Evolutionary conservation across 2,329 filamentous ascomycete genomes (phyloP).

Genomic region (Aspergillus sp.): DNA sequence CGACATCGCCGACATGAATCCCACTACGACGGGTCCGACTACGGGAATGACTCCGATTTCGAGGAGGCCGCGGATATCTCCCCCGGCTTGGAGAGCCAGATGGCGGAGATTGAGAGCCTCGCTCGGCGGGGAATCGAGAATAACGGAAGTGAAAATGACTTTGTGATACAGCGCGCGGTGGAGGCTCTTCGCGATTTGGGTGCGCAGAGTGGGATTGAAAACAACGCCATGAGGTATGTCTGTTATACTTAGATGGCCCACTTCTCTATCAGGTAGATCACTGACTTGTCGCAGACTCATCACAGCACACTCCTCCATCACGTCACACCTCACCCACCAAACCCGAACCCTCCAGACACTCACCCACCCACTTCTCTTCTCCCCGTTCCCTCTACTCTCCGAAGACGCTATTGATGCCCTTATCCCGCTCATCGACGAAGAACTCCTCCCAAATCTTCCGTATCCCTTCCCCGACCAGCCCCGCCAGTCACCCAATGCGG

Average conservation of each 20-base stretch:
- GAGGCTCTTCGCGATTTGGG: slow-evolving; percentile 54
- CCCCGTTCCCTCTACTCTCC: slow-evolving; percentile 54
- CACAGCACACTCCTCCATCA: slow-evolving; percentile 58
- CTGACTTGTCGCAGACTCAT: slow-evolving; percentile 46
- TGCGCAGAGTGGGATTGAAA: slow-evolving; percentile 56
- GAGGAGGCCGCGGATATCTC: slow-evolving; percentile 54
- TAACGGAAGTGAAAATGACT: slow-evolving; percentile 51
- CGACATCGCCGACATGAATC: slow-evolving; percentile 42
- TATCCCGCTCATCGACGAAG: slow-evolving; percentile 55
- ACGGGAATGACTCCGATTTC: slow-evolving; percentile 56
- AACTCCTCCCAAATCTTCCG: slow-evolving; percentile 53
- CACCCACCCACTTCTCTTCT: slow-evolving; percentile 58
- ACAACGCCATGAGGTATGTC: slow-evolving; percentile 53
- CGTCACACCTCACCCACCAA: slow-evolving; percentile 61
- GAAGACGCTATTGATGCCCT: slow-evolving; percentile 56
- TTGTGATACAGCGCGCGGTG: slow-evolving; percentile 53
- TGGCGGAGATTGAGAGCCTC: slow-evolving; percentile 56
- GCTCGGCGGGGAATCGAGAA: slow-evolving; percentile 54
- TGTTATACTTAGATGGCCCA: not conserved
- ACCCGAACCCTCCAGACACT: slow-evolving; percentile 59
- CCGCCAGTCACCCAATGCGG: slow-evolving; percentile 25
- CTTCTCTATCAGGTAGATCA: not conserved
- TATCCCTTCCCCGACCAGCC: slow-evolving; percentile 38
- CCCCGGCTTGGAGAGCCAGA: slow-evolving; percentile 53
- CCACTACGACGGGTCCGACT: slow-evolving; percentile 58